phyloP scores from a whole-genome alignment of 1,284 basidiomycete species.

The Cutaneotrichosporon arboriforme region DNA sequence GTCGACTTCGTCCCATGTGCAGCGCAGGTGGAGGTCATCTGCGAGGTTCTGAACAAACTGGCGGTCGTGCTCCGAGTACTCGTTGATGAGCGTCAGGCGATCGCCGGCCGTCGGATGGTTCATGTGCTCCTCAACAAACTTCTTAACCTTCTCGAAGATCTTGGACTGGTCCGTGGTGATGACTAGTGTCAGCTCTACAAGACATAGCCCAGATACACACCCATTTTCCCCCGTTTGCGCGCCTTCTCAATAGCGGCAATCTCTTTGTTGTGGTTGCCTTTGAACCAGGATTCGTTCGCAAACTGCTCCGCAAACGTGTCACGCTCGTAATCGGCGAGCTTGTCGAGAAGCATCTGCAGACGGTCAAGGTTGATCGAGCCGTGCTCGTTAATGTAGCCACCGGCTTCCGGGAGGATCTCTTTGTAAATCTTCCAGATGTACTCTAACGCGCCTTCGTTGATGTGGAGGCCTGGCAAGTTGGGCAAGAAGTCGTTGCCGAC shows the following conservation, averaged over 20 bases:
- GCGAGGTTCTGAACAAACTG: conserved; percentile 69
- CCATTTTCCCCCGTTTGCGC: conserved; percentile 43
- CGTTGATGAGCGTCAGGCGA: conserved; percentile 65
- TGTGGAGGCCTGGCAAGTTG: conserved; percentile 92
- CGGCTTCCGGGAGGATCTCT: conserved; percentile 70
- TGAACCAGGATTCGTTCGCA: conserved; percentile 80
- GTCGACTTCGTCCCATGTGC: conserved; percentile 86
- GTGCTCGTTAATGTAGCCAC: conserved; percentile 89
- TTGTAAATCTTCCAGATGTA: conserved; percentile 92
- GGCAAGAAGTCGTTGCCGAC: conserved; percentile 97
- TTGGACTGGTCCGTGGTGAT: conserved; percentile 66
- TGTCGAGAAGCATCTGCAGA: conserved; percentile 79
- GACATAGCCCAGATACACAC: conserved; percentile 23
- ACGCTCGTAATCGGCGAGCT: conserved; percentile 79
- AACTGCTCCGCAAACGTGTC: conserved; percentile 88
- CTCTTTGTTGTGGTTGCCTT: conserved; percentile 72
- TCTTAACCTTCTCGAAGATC: conserved; percentile 69
- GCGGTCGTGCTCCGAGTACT: conserved; percentile 69
- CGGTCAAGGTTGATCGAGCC: conserved; percentile 76
- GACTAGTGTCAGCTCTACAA: conserved; percentile 49
- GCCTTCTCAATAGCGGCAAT: conserved; percentile 52
- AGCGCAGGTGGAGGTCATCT: conserved; percentile 64
- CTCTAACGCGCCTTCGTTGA: conserved; percentile 94
- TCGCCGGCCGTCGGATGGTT: conserved; percentile 49
- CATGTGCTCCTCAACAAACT: conserved; percentile 59